Evolutionary conservation across 139 green algal species (phyloP).

Genomic region (Trebouxia sp.): DNA sequence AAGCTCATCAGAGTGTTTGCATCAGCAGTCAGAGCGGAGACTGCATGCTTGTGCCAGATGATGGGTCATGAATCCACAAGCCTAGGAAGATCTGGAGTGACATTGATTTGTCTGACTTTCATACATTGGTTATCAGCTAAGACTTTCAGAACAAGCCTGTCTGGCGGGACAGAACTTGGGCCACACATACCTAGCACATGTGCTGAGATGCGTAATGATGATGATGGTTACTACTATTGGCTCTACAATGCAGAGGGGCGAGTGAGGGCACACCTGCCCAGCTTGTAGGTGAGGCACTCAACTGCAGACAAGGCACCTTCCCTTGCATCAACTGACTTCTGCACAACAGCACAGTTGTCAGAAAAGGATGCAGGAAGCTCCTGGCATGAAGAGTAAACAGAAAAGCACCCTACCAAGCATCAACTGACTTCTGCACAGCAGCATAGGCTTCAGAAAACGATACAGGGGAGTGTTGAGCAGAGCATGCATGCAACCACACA

Average conservation of each 20-base stretch:
- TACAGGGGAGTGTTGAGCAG: not conserved
- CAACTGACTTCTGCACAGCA: slow-evolving; percentile 30
- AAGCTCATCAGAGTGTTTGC: not conserved
- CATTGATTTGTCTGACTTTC: too few species aligned
- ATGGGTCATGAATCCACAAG: too few species aligned
- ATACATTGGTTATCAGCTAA: too few species aligned
- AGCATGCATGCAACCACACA: not conserved
- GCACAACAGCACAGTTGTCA: not conserved
- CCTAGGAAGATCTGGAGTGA: too few species aligned
- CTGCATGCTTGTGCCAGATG: not conserved
- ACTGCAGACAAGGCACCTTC: slow-evolving; percentile 93
- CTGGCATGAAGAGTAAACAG: not conserved
- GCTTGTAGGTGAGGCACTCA: slow-evolving; percentile 89
- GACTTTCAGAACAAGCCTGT: too few species aligned
- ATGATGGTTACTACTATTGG: not conserved
- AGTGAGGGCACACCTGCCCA: slow-evolving; percentile 65
- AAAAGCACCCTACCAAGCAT: slow-evolving; percentile 81
- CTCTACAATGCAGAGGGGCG: not conserved
- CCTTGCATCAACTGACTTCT: slow-evolving; percentile 42
- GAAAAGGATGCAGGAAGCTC: too few species aligned
- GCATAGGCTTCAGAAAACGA: not conserved
- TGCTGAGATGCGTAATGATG: too few species aligned
- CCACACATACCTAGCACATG: too few species aligned
- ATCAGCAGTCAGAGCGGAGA: not conserved
- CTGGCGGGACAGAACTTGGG: too few species aligned